Evolutionary conservation across 352 stramenopile species (phyloP).

Genomic region (Phytophthora podocarpi): DNA sequence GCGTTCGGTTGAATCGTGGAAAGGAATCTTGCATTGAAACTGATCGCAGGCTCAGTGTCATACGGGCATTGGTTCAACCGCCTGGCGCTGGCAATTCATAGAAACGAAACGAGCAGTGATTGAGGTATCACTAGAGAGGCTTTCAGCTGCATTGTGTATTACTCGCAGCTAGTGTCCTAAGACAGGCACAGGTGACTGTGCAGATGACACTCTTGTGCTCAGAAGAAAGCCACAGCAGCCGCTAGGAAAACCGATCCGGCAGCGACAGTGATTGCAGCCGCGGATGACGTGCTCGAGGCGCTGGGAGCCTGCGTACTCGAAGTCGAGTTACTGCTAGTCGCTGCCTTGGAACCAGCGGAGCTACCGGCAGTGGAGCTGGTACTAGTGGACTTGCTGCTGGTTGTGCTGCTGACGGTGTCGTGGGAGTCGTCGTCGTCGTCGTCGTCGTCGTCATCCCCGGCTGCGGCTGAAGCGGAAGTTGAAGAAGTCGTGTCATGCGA

Average conservation of each 20-base stretch:
- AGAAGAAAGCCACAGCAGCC: constrained; percentile 11
- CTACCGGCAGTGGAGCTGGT: neutral
- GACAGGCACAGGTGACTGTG: neutral
- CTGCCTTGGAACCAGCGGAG: neutral
- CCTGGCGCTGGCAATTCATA: too few relatives aligned
- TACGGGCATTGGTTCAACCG: too few relatives aligned
- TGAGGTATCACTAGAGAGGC: too few relatives aligned
- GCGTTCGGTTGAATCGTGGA: neutral
- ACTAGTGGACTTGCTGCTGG: neutral
- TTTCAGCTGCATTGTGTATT: neutral
- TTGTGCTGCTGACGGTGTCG: neutral
- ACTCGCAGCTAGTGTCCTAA: too few relatives aligned
- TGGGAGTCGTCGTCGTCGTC: too few relatives aligned
- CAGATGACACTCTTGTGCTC: constrained; percentile 9
- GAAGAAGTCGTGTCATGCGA: constrained; percentile 5
- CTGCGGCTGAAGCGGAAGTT: neutral
- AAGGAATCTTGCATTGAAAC: too few relatives aligned
- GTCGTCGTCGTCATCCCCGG: constrained; percentile 9
- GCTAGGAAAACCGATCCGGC: constrained; percentile 14
- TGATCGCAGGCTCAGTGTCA: too few relatives aligned
- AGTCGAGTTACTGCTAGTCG: constrained; percentile 16
- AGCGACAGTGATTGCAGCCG: constrained; percentile 3
- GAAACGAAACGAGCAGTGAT: too few relatives aligned
- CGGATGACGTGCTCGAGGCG: constrained; percentile 8
- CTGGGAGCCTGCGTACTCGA: constrained; percentile 4